Conservation (phyloP, 768 basidiomycete species). For the Termitomyces sp. region DNA sequence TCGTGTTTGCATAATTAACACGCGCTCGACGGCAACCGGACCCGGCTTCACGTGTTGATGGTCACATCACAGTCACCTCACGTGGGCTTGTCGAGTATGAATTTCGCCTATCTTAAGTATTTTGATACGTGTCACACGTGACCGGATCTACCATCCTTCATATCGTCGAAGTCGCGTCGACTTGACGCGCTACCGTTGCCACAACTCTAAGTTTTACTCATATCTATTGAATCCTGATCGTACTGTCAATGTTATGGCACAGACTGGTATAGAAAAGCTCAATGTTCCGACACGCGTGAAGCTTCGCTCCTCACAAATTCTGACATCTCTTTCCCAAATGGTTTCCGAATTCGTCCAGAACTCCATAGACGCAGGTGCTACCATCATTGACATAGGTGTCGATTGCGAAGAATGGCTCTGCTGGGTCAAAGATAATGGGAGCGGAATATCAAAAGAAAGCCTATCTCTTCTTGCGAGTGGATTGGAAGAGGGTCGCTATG, state of each 20-base stretch:
- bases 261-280: constrained; percentile 41
- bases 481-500: constrained; percentile 58
- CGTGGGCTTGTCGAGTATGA: too few relatives aligned
- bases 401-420: constrained; percentile 78
- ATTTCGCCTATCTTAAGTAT: too few relatives aligned
- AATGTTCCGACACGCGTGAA: constrained; percentile 60
- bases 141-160: too few relatives aligned
- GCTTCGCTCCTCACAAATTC: constrained; percentile 79
- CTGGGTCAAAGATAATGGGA: constrained; percentile 85
- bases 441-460: constrained; percentile 64
- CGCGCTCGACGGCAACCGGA: too few relatives aligned
- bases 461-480: constrained; percentile 52
- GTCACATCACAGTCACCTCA: too few relatives aligned
- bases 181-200: too few relatives aligned
- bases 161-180: too few relatives aligned
- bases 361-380: constrained; percentile 77
- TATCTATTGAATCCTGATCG: neutral
- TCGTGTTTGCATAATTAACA: too few relatives aligned
- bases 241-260: neutral
- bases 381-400: constrained; percentile 65
- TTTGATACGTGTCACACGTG: too few relatives aligned
- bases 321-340: constrained; percentile 79
- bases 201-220: too few relatives aligned
- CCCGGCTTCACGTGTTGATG: too few relatives aligned
- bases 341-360: constrained; percentile 89